Evolutionary conservation across 768 basidiomycete genomes (phyloP).

Genomic region (Kondoa malvinella): DNA sequence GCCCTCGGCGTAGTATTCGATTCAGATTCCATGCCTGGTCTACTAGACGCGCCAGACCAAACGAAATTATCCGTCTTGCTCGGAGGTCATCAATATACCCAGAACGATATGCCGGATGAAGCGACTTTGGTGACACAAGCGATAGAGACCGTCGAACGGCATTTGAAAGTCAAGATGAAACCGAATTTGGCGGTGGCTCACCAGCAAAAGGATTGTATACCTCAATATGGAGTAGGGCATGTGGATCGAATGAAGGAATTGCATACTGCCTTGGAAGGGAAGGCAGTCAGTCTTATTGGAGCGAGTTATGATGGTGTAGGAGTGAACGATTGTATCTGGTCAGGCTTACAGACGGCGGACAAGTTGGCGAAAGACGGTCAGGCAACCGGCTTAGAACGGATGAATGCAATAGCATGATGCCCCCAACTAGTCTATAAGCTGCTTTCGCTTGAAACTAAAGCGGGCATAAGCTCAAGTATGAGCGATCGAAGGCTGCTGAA

Average conservation of each 20-base stretch:
- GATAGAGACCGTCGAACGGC: conserved; percentile 1
- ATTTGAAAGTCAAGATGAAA: conserved; percentile 12
- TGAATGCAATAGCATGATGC: neutral
- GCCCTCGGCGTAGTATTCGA: conserved; percentile 83
- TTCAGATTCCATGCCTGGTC: conserved; percentile 51
- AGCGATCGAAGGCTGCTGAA: neutral
- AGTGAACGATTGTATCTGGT: conserved; percentile 16
- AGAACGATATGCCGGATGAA: conserved; percentile 25
- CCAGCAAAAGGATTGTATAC: conserved; percentile 54
- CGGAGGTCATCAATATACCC: conserved; percentile 53
- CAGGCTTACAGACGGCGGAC: neutral
- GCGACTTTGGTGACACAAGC: conserved; percentile 19
- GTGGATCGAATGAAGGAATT: conserved; percentile 50
- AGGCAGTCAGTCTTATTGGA: conserved; percentile 11
- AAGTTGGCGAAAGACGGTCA: neutral
- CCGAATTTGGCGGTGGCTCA: conserved; percentile 20
- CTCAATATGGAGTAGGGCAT: conserved; percentile 58
- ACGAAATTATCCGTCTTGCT: conserved; percentile 82
- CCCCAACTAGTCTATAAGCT: conserved; percentile 14
- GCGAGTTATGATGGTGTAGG: conserved; percentile 18
- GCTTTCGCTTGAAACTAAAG: conserved; percentile 15
- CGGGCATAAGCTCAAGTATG: neutral
- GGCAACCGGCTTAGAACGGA: neutral
- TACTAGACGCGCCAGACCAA: conserved; percentile 37
- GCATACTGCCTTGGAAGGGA: conserved; percentile 33